Evolutionary conservation across 768 basidiomycete genomes (phyloP).

Genomic region (Phlebiopsis flavidoalba): DNA sequence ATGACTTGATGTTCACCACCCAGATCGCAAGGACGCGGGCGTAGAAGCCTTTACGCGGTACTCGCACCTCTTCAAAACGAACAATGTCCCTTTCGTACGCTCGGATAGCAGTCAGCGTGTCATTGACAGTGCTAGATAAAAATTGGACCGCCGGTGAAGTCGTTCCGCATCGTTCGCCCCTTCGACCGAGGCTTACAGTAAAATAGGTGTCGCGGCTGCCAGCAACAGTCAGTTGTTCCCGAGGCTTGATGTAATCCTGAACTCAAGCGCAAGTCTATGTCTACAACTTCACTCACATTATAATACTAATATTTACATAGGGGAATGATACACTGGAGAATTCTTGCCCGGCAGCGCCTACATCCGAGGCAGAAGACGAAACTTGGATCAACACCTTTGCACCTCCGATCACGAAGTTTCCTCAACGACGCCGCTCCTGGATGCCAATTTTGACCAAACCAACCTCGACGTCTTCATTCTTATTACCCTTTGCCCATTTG

Average conservation of each 20-base stretch:
- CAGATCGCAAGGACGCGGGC: slow-evolving; percentile 55
- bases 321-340: slow-evolving; percentile 67
- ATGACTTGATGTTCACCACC: too few relatives aligned
- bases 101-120: slow-evolving; percentile 53
- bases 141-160: slow-evolving; percentile 64
- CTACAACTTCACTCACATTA: not conserved
- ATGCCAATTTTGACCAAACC: slow-evolving; percentile 57
- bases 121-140: slow-evolving; percentile 54
- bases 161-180: not conserved
- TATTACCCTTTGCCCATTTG: slow-evolving; percentile 76
- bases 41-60: slow-evolving; percentile 51
- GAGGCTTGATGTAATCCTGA: slow-evolving; percentile 48
- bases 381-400: slow-evolving; percentile 57
- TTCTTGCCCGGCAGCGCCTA: slow-evolving; percentile 50
- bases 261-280: slow-evolving; percentile 40
- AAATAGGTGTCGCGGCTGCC: slow-evolving; percentile 55
- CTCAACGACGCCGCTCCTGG: slow-evolving; percentile 61
- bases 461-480: slow-evolving; percentile 51
- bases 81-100: slow-evolving; percentile 49
- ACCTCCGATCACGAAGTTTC: slow-evolving; percentile 48
- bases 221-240: slow-evolving; percentile 43
- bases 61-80: slow-evolving; percentile 34
- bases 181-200: not conserved
- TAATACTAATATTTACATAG: slow-evolving; percentile 3
- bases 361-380: slow-evolving; percentile 36